Evolutionary conservation across 1,284 basidiomycete species (phyloP).

Genomic region (Cryptococcus sp.): DNA sequence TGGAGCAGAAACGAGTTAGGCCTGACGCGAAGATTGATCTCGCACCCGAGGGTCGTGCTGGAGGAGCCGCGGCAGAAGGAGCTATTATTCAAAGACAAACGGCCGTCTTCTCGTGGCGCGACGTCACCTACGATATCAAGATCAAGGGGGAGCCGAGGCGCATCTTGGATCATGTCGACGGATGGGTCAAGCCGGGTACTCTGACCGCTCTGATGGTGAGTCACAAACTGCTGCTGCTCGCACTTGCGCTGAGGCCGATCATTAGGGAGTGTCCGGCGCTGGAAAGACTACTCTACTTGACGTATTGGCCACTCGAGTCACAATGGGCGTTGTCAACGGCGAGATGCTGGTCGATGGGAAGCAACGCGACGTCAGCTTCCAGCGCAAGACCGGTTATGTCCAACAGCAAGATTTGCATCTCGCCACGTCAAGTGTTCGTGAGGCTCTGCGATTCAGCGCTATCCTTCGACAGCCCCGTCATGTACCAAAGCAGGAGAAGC

Average conservation of each 20-base stretch:
- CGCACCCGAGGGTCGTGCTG: background rate
- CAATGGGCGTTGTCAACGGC: constrained; percentile 76
- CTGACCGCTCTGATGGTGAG: constrained; percentile 62
- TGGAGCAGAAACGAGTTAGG: constrained; percentile 11
- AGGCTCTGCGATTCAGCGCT: constrained; percentile 80
- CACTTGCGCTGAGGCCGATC: background rate
- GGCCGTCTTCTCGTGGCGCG: constrained; percentile 55
- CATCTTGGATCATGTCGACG: constrained; percentile 76
- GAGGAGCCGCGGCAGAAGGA: constrained; percentile 20
- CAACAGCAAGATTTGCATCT: constrained; percentile 80
- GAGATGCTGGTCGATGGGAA: constrained; percentile 77
- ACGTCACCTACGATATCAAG: constrained; percentile 63
- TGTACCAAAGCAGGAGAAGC: constrained; percentile 70
- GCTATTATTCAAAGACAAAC: constrained; percentile 52
- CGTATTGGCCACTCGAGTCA: constrained; percentile 76
- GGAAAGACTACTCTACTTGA: constrained; percentile 80
- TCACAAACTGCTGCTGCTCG: background rate
- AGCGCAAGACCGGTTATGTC: constrained; percentile 63
- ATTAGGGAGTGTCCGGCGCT: constrained; percentile 64
- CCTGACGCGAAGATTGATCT: background rate
- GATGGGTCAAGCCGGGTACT: constrained; percentile 78
- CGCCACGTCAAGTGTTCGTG: constrained; percentile 71
- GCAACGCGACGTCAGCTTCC: constrained; percentile 69
- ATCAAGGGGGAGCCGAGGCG: constrained; percentile 62
- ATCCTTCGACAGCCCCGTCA: constrained; percentile 72